phyloP scores from a whole-genome alignment of 768 basidiomycete genomes.

The Cyclocybe cylindracea region DNA sequence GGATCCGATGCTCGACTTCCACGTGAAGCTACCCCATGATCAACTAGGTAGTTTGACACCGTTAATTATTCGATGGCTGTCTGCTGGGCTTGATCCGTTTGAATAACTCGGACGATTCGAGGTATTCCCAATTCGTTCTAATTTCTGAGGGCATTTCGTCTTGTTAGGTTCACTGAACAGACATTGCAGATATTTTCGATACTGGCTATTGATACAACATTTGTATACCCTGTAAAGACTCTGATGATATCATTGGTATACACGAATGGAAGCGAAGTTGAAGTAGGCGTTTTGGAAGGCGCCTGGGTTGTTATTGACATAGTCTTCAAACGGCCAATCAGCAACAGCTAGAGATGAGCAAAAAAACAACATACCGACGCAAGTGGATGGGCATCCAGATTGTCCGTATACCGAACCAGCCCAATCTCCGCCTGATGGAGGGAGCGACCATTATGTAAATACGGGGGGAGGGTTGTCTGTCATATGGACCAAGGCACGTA shows the following conservation, averaged over 20 bases:
- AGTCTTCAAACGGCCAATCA: conserved; percentile 34
- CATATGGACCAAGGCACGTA: conserved; percentile 15
- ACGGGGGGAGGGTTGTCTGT: too few species aligned
- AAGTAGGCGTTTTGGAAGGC: conserved; percentile 66
- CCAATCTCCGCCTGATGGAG: conserved; percentile 48
- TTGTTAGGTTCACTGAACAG: neutral
- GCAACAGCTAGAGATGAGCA: neutral
- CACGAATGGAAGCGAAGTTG: conserved; percentile 54
- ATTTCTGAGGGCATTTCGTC: too few species aligned
- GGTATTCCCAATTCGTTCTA: too few species aligned
- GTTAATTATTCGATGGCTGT: conserved; percentile 12
- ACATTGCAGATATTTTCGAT: neutral
- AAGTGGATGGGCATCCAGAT: conserved; percentile 54
- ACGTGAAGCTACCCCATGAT: neutral
- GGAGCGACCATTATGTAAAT: neutral
- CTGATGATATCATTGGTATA: conserved; percentile 24
- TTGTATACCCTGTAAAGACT: neutral
- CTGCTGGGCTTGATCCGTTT: conserved; percentile 3
- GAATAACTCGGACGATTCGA: neutral
- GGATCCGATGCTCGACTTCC: conserved; percentile 12
- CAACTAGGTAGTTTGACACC: conserved; percentile 3
- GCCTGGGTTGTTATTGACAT: conserved; percentile 59
- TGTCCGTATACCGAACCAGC: conserved; percentile 47
- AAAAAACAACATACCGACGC: conserved; percentile 39
- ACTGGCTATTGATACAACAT: neutral